Percentiles rank a stretch among this genome's conserved stretches.
Evolutionary conservation across 768 basidiomycete genomes (phyloP).

Genomic region (Trametes gibbosa): DNA sequence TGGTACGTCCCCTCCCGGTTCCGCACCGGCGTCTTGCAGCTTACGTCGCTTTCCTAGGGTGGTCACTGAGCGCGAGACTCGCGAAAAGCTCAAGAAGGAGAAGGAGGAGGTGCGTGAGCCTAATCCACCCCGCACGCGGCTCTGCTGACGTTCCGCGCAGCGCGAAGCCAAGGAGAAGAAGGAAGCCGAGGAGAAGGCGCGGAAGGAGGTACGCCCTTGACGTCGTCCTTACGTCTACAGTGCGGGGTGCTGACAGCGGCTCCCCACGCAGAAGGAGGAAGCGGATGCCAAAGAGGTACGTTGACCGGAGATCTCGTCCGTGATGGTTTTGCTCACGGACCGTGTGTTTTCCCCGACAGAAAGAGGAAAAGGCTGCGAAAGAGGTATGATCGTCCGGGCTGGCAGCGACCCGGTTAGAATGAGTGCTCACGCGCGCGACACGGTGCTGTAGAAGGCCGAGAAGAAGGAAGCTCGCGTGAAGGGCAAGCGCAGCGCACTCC

Average conservation of each 20-base stretch:
- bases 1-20: slow-evolving; percentile 45
- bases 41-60: slow-evolving; percentile 38
- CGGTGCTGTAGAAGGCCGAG: slow-evolving; percentile 45
- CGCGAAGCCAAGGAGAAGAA: slow-evolving; percentile 80
- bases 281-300: slow-evolving; percentile 40
- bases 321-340: background rate
- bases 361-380: slow-evolving; percentile 22
- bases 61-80: slow-evolving; percentile 75
- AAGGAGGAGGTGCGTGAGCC: slow-evolving; percentile 47
- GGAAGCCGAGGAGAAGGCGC: slow-evolving; percentile 64
- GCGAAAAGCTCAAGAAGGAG: slow-evolving; percentile 84
- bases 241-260: slow-evolving; percentile 6
- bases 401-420: background rate
- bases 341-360: slow-evolving; percentile 12
- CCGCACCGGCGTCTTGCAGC: background rate
- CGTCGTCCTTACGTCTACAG: slow-evolving; percentile 18
- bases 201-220: slow-evolving; percentile 39
- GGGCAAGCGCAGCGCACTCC: slow-evolving; percentile 45
- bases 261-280: slow-evolving; percentile 37
- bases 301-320: background rate
- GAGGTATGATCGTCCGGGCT: slow-evolving; percentile 19
- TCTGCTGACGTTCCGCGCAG: slow-evolving; percentile 36
- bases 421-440: slow-evolving; percentile 1
- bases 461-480: slow-evolving; percentile 55
- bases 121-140: background rate